phyloP scores from a whole-genome alignment of 306 rosid genomes.

The Crataegus laevigata region DNA sequence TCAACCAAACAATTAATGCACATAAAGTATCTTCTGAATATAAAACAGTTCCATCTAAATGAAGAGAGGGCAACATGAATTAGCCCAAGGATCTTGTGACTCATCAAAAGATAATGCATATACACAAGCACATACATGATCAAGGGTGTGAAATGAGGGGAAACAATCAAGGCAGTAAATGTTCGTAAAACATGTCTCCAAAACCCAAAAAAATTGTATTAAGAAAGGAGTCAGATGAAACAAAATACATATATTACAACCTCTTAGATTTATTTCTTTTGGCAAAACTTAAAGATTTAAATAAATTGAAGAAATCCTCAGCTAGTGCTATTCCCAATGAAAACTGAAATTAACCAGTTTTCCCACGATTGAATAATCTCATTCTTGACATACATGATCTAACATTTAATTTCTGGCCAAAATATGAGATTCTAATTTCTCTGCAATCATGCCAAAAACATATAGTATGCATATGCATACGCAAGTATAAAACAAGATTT shows the following conservation, averaged over 20 bases:
- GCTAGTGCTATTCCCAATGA: neutral
- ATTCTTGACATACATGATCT: neutral
- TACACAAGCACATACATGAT: neutral
- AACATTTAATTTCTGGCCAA: neutral
- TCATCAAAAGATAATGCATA: neutral
- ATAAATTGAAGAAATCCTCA: neutral
- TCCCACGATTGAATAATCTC: neutral
- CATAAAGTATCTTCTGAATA: neutral
- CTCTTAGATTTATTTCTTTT: neutral
- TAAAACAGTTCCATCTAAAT: neutral
- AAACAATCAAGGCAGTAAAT: conserved; percentile 5
- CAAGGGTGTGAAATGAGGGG: neutral
- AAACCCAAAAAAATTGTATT: neutral
- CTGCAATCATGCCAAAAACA: neutral
- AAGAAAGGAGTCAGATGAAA: neutral
- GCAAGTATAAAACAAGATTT: neutral
- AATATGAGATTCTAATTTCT: neutral
- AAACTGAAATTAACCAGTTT: neutral
- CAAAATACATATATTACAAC: neutral
- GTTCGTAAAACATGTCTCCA: neutral
- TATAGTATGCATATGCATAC: neutral
- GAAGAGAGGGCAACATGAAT: neutral
- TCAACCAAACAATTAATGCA: neutral
- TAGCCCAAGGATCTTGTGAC: neutral
- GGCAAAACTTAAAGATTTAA: neutral